A percentile compares a stretch with the other conserved stretches of the same genome.
Evolutionary conservation across 2,329 filamentous ascomycete species (phyloP).

Genomic region (Beauveria caledonica): DNA sequence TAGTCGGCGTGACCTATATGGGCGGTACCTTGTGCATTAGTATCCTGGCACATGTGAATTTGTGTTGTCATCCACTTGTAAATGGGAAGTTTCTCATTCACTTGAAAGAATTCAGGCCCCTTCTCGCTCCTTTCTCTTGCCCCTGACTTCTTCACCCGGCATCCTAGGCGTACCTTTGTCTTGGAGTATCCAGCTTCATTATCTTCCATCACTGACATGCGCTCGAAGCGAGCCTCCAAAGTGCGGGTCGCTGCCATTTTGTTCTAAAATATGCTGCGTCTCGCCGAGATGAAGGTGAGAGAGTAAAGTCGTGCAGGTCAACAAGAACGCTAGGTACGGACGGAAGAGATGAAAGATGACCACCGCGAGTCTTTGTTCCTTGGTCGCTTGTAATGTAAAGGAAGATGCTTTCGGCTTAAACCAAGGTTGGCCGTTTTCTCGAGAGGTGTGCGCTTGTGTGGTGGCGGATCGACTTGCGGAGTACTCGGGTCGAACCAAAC

Average conservation of each 20-base stretch:
- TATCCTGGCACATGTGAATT: neutral
- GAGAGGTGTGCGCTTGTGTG: neutral
- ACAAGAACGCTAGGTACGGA: neutral
- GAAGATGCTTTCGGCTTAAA: neutral
- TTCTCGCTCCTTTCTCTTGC: neutral
- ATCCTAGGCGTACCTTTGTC: slow-evolving; percentile 57
- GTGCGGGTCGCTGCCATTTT: slow-evolving; percentile 54
- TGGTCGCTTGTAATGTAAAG: neutral
- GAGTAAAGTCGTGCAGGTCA: neutral
- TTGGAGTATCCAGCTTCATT: slow-evolving; percentile 67
- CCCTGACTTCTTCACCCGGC: neutral
- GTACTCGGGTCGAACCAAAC: neutral
- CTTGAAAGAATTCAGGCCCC: neutral
- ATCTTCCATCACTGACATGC: slow-evolving; percentile 82
- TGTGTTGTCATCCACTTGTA: neutral
- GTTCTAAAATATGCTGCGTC: neutral
- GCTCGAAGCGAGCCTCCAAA: slow-evolving; percentile 83
- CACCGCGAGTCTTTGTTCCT: neutral
- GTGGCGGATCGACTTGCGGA: slow-evolving; percentile 4
- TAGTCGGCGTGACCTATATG: slow-evolving; percentile 20
- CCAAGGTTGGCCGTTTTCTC: neutral
- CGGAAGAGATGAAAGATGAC: neutral
- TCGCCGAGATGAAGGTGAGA: neutral
- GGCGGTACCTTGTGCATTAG: neutral
- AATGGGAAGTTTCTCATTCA: neutral